Evolutionary conservation across 2,329 filamentous ascomycete species (phyloP).

Genomic region (Colletotrichum cuscutae): DNA sequence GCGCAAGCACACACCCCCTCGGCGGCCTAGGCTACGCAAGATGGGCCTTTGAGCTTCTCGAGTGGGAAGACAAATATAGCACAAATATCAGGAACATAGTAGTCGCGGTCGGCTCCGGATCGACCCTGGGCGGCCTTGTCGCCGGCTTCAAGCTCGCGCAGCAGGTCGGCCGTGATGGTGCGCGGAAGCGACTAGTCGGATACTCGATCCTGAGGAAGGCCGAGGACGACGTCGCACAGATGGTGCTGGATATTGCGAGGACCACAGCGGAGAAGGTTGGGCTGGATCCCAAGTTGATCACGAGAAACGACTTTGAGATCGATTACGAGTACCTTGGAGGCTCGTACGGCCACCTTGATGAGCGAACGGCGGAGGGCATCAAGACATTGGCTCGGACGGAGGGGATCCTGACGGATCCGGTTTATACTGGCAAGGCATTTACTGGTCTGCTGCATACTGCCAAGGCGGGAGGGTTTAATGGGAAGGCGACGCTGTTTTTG

Average conservation of each 20-base stretch:
- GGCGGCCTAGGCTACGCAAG: constrained; percentile 73
- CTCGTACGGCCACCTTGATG: constrained; percentile 25
- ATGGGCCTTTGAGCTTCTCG: constrained; percentile 71
- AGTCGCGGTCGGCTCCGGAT: constrained; percentile 72
- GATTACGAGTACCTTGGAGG: constrained; percentile 13
- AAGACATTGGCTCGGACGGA: constrained; percentile 26
- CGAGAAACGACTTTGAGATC: constrained; percentile 30
- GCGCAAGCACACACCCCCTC: constrained; percentile 71
- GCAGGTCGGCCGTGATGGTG: constrained; percentile 39
- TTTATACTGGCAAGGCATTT: constrained; percentile 35
- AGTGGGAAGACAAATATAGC: constrained; percentile 65
- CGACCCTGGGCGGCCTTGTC: constrained; percentile 72
- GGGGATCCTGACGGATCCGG: constrained; percentile 21
- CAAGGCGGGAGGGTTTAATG: constrained; percentile 10
- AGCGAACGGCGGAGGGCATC: constrained; percentile 15
- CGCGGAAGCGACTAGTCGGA: constrained; percentile 16
- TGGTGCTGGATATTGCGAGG: constrained; percentile 19
- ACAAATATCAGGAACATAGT: constrained; percentile 66
- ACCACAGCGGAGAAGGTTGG: constrained; percentile 16
- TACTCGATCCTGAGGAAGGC: constrained; percentile 8
- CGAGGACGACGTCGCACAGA: neutral
- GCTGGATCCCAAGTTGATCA: constrained; percentile 4
- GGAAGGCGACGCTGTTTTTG: constrained; percentile 24
- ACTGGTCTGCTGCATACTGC: constrained; percentile 26
- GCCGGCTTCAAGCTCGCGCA: constrained; percentile 72